These are phyloP conservation scores for Capsella rubella DNA, from an alignment of 441 rosid genomes.

Conservation along the genomic window DNA sequence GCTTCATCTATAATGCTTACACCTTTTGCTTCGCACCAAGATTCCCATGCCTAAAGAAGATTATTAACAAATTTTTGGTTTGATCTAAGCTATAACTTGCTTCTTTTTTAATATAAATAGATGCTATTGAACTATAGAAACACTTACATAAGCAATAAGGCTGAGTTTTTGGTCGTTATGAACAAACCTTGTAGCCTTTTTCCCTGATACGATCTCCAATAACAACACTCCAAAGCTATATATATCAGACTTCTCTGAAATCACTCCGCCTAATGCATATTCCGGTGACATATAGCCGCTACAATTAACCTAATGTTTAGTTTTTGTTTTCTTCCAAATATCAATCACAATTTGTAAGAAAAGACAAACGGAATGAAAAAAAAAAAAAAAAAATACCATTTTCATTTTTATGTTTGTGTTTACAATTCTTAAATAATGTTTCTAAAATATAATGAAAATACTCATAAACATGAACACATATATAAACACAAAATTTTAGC, in stretches of 20 bases:
- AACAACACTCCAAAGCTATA: slow-evolving; percentile 44
- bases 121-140: neutral
- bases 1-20: slow-evolving; percentile 1
- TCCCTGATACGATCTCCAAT: neutral
- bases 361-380: neutral
- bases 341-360: neutral
- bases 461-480: neutral
- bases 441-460: neutral
- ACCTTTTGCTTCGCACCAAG: slow-evolving; percentile 3
- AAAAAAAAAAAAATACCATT: too few species aligned
- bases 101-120: neutral
- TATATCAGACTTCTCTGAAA: slow-evolving; percentile 41
- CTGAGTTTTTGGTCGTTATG: neutral
- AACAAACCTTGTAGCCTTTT: slow-evolving; percentile 3
- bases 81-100: neutral
- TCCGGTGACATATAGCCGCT: slow-evolving; percentile 54
- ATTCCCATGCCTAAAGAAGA: slow-evolving; percentile 3
- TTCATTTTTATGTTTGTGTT: neutral
- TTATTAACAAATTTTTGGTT: neutral
- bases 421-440: too few species aligned
- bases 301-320: neutral
- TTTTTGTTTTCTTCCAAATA: neutral
- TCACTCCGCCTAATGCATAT: slow-evolving; percentile 39
- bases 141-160: slow-evolving; percentile 3
- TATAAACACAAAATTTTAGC: neutral